Percentiles rank a stretch among this genome's conserved stretches.
Conservation (phyloP, 495 filamentous ascomycete species). For the Aspergillus biplanus region DNA sequence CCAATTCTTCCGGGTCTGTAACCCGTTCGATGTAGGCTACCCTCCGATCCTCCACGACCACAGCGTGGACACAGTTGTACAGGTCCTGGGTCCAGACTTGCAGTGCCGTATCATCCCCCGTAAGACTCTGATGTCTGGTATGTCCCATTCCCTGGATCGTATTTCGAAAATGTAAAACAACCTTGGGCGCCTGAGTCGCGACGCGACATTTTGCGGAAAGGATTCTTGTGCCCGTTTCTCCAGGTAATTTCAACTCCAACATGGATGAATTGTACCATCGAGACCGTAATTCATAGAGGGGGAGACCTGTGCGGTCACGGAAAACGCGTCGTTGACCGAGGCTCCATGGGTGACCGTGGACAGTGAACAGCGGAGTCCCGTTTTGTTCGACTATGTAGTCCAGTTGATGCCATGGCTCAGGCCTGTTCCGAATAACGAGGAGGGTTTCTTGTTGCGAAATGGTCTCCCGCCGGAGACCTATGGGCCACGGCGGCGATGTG, state of each 20-base stretch:
- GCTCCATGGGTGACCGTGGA: conserved; percentile 23
- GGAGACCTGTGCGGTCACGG: conserved; percentile 20
- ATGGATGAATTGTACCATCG: conserved; percentile 24
- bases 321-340: conserved; percentile 23
- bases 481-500: conserved; percentile 14
- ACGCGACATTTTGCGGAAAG: conserved; percentile 23
- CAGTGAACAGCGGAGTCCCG: conserved; percentile 16
- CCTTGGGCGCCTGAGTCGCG: conserved; percentile 18
- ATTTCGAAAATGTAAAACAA: conserved; percentile 21
- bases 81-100: conserved; percentile 21
- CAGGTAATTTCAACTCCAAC: conserved; percentile 22
- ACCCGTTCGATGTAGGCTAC: conserved; percentile 20
- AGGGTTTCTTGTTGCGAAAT: conserved; percentile 12
- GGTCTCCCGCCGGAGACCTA: conserved; percentile 23
- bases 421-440: conserved; percentile 18
- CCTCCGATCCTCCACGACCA: conserved; percentile 12
- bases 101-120: conserved; percentile 13
- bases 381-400: conserved; percentile 21
- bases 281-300: conserved; percentile 24
- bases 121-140: background rate
- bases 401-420: conserved; percentile 28
- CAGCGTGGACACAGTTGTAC: conserved; percentile 22
- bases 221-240: conserved; percentile 6
- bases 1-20: conserved; percentile 14
- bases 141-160: background rate